Conservation (phyloP, 768 basidiomycete genomes). For the Suillus lakei region DNA sequence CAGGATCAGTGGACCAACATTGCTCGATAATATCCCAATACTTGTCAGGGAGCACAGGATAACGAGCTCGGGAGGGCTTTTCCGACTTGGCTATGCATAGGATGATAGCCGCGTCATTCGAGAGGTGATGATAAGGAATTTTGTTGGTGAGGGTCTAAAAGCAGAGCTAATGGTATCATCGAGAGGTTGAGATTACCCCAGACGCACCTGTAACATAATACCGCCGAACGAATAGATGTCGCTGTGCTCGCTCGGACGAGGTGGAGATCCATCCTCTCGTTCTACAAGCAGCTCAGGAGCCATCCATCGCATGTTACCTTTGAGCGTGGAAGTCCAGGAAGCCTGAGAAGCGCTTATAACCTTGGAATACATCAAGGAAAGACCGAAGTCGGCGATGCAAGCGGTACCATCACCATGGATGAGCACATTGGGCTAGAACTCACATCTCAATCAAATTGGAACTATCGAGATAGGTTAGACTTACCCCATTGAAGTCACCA, state of each 20-base stretch:
- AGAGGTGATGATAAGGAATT: not conserved
- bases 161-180: conserved; percentile 17
- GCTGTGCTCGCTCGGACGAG: conserved; percentile 17
- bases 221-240: conserved; percentile 52
- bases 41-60: not conserved
- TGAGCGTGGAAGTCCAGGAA: conserved; percentile 1
- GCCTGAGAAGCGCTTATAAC: conserved; percentile 27
- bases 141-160: not conserved
- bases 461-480: not conserved
- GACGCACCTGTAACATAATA: conserved; percentile 28
- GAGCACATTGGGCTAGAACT: conserved; percentile 22
- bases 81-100: not conserved
- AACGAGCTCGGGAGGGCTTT: not conserved
- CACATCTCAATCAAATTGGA: not conserved
- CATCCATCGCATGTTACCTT: conserved; percentile 47
- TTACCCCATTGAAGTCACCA: conserved; percentile 12
- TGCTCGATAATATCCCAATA: not conserved
- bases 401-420: conserved; percentile 44
- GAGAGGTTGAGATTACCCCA: conserved; percentile 22
- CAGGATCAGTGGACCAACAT: not conserved
- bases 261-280: not conserved
- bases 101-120: not conserved
- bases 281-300: conserved; percentile 41
- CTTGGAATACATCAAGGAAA: conserved; percentile 43
- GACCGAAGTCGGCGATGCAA: conserved; percentile 47